Evolutionary conservation across 352 stramenopile genomes (phyloP).

Genomic region (Phytopythium oedochilum): DNA sequence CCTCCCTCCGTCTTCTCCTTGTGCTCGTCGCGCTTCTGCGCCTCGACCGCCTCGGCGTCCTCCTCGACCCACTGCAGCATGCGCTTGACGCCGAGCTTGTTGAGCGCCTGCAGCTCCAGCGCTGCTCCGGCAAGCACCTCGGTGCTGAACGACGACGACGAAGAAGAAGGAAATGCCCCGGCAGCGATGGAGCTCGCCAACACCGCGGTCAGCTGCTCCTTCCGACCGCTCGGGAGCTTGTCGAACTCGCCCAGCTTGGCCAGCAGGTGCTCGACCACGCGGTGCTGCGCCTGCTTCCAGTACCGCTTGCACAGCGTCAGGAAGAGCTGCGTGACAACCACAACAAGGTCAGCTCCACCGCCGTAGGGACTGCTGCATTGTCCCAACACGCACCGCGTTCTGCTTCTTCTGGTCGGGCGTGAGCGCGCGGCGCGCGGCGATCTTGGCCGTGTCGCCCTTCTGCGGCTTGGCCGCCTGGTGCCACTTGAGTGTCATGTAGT

Average conservation of each 20-base stretch:
- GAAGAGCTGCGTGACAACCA: conserved; percentile 36
- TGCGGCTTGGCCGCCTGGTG: conserved; percentile 75
- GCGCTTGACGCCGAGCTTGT: conserved; percentile 54
- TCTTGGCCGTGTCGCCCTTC: conserved; percentile 83
- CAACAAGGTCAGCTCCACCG: neutral
- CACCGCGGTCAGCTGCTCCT: conserved; percentile 1
- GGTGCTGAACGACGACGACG: conserved; percentile 5
- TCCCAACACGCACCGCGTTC: conserved; percentile 48
- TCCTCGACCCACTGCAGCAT: conserved; percentile 79
- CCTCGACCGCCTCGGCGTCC: conserved; percentile 62
- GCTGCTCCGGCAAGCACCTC: conserved; percentile 18
- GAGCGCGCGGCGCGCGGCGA: conserved; percentile 57
- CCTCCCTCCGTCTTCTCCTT: conserved; percentile 69
- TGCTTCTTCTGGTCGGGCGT: conserved; percentile 74
- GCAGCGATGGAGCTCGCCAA: conserved; percentile 8
- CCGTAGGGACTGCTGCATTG: too few relatives aligned
- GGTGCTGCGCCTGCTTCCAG: conserved; percentile 67
- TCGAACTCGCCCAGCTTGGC: conserved; percentile 39
- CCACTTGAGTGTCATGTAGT: conserved; percentile 85
- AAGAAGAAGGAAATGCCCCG: too few relatives aligned
- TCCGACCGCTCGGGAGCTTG: conserved; percentile 14
- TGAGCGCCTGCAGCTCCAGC: conserved; percentile 59
- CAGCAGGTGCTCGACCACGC: conserved; percentile 72
- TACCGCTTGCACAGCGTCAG: conserved; percentile 64
- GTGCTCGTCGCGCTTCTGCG: conserved; percentile 60